A percentile compares a stretch with the other conserved stretches of the same genome.
Evolutionary conservation across 139 green algal species (phyloP).

Genomic region (Nannochloris sp.): DNA sequence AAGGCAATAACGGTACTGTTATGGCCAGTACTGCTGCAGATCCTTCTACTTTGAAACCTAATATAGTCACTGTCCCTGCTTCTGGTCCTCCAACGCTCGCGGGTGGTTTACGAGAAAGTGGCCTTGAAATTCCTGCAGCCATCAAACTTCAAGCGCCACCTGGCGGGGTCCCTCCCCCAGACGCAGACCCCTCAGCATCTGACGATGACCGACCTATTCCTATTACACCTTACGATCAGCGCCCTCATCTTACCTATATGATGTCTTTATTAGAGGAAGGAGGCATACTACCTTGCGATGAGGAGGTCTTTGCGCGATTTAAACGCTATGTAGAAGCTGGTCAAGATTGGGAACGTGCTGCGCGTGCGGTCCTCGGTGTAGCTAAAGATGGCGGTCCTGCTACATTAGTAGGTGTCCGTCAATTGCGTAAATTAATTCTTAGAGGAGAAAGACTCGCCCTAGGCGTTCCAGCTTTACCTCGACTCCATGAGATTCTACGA

Average conservation of each 20-base stretch:
- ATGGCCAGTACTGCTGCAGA: background rate
- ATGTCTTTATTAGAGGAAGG: conserved; percentile 28
- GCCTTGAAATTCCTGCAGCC: too few species aligned
- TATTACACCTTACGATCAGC: background rate
- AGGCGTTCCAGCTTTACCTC: conserved; percentile 15
- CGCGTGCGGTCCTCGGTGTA: background rate
- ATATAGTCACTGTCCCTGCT: too few species aligned
- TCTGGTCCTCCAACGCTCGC: background rate
- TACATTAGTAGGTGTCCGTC: background rate
- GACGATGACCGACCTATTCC: background rate
- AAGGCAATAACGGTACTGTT: background rate
- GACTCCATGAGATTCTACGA: conserved; percentile 37
- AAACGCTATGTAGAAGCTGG: conserved; percentile 4
- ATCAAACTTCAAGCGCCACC: background rate
- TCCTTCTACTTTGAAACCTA: too few species aligned
- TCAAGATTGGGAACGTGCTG: conserved; percentile 17
- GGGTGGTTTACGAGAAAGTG: background rate
- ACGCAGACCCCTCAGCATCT: background rate
- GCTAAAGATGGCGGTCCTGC: background rate
- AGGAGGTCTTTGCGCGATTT: conserved; percentile 8
- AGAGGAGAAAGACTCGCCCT: background rate
- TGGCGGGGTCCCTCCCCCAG: background rate
- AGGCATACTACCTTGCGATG: conserved; percentile 21
- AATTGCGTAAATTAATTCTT: background rate
- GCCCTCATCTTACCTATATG: background rate